phyloP scores from a whole-genome alignment of 495 filamentous ascomycete species.

The Xylaria sp. region DNA sequence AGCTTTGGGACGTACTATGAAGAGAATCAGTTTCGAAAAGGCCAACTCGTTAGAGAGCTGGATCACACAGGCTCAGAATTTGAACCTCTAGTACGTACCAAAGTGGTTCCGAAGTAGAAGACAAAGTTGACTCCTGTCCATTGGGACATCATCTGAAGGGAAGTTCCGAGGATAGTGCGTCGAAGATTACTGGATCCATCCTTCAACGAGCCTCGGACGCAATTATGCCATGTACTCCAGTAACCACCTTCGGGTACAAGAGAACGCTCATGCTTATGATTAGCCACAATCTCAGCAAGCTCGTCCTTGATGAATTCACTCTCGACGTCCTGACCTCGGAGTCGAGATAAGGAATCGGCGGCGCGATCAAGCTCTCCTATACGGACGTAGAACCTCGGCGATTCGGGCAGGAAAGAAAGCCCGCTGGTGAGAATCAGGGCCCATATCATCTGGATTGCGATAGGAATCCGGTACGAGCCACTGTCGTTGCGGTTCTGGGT shows the following conservation, averaged over 20 bases:
- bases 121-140: slow-evolving; percentile 87
- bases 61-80: background rate
- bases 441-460: slow-evolving; percentile 73
- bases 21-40: background rate
- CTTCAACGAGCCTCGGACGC: slow-evolving; percentile 65
- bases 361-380: slow-evolving; percentile 69
- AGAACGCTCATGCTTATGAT: slow-evolving; percentile 78
- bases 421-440: slow-evolving; percentile 68
- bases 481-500: slow-evolving; percentile 67
- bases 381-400: slow-evolving; percentile 83
- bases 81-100: slow-evolving; percentile 39
- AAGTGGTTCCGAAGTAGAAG: slow-evolving; percentile 87
- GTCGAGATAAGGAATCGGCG: slow-evolving; percentile 64
- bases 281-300: slow-evolving; percentile 80
- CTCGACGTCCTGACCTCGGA: slow-evolving; percentile 70
- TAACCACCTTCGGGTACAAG: slow-evolving; percentile 68
- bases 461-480: slow-evolving; percentile 75
- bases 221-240: slow-evolving; percentile 71
- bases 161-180: slow-evolving; percentile 77
- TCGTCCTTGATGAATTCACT: slow-evolving; percentile 72
- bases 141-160: slow-evolving; percentile 70
- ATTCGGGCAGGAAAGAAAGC: slow-evolving; percentile 72
- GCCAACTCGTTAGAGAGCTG: no score
- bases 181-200: slow-evolving; percentile 67
- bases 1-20: slow-evolving; percentile 17